These are phyloP conservation scores for Wickerhamomyces silvicola DNA, from an alignment of 805 yeast genomes.

Conservation along the genomic window DNA sequence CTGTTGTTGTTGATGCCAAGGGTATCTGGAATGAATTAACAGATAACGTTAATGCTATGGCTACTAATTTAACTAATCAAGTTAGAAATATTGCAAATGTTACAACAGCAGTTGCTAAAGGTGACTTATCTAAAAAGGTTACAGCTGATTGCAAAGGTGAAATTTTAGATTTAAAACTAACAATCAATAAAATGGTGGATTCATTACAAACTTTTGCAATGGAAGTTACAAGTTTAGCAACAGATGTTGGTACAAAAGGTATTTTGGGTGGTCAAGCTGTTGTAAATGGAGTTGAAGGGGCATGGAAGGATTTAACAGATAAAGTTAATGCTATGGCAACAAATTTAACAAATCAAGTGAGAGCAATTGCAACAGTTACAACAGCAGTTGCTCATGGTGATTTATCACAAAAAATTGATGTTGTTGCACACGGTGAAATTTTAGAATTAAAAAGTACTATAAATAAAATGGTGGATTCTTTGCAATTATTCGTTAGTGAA, in stretches of 20 bases:
- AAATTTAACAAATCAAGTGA: conserved; percentile 81
- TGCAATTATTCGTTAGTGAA: conserved; percentile 81
- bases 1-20: conserved; percentile 82
- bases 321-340: conserved; percentile 92
- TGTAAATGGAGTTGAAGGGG: conserved; percentile 81
- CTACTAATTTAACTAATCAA: conserved; percentile 82
- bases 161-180: conserved; percentile 75
- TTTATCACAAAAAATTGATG: conserved; percentile 75
- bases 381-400: conserved; percentile 91
- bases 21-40: conserved; percentile 90
- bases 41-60: conserved; percentile 88
- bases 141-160: conserved; percentile 92
- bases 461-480: conserved; percentile 85
- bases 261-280: conserved; percentile 88
- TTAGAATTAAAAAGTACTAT: conserved; percentile 79
- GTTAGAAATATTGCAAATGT: conserved; percentile 87
- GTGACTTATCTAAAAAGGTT: conserved; percentile 77
- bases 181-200: conserved; percentile 88
- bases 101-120: conserved; percentile 85
- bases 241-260: conserved; percentile 90
- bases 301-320: conserved; percentile 86
- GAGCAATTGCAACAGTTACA: conserved; percentile 83
- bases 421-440: conserved; percentile 89
- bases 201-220: conserved; percentile 80
- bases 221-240: conserved; percentile 84